Conservation (phyloP, 495 filamentous ascomycete species). For the Xylaria palmicola region DNA sequence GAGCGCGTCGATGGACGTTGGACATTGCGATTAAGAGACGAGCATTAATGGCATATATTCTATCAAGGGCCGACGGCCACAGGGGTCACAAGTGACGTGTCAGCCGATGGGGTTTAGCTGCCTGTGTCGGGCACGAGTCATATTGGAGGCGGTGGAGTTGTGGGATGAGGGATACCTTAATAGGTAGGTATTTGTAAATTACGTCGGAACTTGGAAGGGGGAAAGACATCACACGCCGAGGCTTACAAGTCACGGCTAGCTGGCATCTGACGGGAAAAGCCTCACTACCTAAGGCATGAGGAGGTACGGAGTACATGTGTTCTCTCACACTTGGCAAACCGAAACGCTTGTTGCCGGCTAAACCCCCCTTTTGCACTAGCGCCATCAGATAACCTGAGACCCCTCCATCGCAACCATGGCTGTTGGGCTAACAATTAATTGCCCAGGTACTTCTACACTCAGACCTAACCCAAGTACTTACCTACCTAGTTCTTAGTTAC, state of each 20-base stretch:
- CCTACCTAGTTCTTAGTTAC: no score
- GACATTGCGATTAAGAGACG: conserved; percentile 19
- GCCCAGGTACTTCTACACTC: background rate
- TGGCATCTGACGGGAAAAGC: conserved; percentile 2
- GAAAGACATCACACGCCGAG: background rate
- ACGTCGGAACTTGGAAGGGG: background rate
- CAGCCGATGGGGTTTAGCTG: background rate
- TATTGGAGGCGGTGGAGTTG: conserved; percentile 4
- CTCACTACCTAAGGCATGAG: background rate
- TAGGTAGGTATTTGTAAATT: background rate
- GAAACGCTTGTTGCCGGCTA: background rate
- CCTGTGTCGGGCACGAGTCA: background rate
- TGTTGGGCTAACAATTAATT: conserved; percentile 2
- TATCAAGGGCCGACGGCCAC: background rate
- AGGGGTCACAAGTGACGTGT: conserved; percentile 13
- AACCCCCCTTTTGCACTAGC: conserved; percentile 14
- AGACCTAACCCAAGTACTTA: background rate
- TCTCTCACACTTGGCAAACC: no score
- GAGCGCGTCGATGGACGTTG: conserved; percentile 23
- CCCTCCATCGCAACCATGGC: background rate
- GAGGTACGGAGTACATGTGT: no score
- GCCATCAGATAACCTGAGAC: conserved; percentile 32
- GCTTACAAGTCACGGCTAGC: background rate
- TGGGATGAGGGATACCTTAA: background rate
- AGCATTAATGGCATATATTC: background rate